These are phyloP conservation scores for Mycena polygramma DNA, from an alignment of 768 basidiomycete species.

Conservation along the genomic window DNA sequence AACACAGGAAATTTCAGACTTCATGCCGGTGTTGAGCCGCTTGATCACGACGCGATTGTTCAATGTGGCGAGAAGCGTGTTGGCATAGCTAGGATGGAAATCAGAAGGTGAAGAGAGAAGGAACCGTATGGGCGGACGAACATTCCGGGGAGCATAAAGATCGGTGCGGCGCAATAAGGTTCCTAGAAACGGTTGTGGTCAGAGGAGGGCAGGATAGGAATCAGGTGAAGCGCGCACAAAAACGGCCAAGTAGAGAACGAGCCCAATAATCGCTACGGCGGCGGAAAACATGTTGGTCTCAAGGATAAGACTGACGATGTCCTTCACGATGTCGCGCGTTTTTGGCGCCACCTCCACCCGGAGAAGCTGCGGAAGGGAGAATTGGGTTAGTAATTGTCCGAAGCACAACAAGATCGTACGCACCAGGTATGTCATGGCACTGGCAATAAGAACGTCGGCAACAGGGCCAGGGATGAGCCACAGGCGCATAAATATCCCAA, in stretches of 20 bases:
- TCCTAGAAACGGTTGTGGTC: no score
- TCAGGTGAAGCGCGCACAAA: background rate
- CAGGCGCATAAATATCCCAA: background rate
- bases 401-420: background rate
- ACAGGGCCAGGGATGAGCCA: background rate
- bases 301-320: background rate
- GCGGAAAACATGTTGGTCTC: background rate
- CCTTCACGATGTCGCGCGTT: background rate
- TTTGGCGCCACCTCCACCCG: background rate
- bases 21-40: no score
- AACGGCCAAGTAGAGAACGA: background rate
- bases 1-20: no score
- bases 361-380: background rate
- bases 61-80: no score
- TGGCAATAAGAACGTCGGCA: background rate
- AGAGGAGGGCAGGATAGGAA: background rate
- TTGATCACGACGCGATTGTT: no score
- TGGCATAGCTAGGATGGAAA: no score
- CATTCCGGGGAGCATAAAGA: no score
- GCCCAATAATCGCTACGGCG: background rate
- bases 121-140: no score
- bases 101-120: no score
- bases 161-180: no score
- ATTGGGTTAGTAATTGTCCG: background rate
- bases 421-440: background rate